phyloP scores from a whole-genome alignment of 805 yeast genomes.

The Pichia cabralensis region DNA sequence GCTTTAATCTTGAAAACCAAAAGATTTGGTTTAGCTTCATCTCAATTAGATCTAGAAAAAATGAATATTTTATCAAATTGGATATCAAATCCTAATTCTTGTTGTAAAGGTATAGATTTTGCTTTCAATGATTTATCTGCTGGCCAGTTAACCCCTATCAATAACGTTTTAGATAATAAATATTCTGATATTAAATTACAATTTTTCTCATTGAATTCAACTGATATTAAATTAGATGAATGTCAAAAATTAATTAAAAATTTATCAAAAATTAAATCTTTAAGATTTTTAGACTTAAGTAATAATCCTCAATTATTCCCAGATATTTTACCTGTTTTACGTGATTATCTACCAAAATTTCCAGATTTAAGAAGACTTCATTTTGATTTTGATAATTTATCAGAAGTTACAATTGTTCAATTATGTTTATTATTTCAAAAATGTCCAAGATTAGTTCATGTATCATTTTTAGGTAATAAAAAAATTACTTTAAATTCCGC shows the following conservation, averaged over 20 bases:
- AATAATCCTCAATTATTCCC: slow-evolving; percentile 45
- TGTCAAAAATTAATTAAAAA: slow-evolving; percentile 31
- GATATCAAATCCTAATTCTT: slow-evolving; percentile 34
- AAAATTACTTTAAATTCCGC: slow-evolving; percentile 34
- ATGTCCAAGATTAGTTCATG: slow-evolving; percentile 39
- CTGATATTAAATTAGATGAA: slow-evolving; percentile 31
- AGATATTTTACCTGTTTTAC: slow-evolving; percentile 34
- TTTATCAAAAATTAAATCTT: slow-evolving; percentile 29
- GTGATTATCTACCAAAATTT: slow-evolving; percentile 35
- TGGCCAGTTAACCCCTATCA: slow-evolving; percentile 38
- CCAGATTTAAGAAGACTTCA: slow-evolving; percentile 40
- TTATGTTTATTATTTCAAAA: slow-evolving; percentile 39
- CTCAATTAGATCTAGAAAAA: slow-evolving; percentile 35
- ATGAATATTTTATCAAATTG: slow-evolving; percentile 35
- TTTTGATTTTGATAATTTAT: slow-evolving; percentile 43
- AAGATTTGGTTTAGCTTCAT: slow-evolving; percentile 44
- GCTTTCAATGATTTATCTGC: slow-evolving; percentile 43
- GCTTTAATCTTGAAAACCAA: slow-evolving; percentile 35
- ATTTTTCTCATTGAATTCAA: slow-evolving; percentile 44
- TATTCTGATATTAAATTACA: slow-evolving; percentile 26
- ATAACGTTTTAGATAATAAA: slow-evolving; percentile 27
- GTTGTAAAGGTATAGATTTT: slow-evolving; percentile 45
- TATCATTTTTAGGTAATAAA: slow-evolving; percentile 44
- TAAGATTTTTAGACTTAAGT: slow-evolving; percentile 44
- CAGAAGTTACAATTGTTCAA: slow-evolving; percentile 37